A percentile compares a stretch with the other conserved stretches of the same genome.
phyloP scores from a whole-genome alignment of 2,329 filamentous ascomycete species.

The Colletotrichum limetticola region DNA sequence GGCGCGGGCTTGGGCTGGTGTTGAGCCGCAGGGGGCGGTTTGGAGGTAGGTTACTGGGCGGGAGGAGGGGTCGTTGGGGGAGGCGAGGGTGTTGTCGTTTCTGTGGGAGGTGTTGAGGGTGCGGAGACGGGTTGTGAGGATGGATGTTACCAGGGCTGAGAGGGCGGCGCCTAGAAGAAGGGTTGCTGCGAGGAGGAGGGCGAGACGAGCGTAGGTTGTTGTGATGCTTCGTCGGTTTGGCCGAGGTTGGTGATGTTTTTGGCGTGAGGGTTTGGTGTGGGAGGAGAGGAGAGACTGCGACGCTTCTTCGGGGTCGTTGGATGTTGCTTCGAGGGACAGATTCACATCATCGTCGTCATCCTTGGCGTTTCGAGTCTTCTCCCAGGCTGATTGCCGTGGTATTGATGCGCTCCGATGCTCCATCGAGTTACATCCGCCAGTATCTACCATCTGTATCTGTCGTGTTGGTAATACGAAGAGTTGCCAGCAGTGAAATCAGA shows the following conservation, averaged over 20 bases:
- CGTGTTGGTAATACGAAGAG: too few species aligned
- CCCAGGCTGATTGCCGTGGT: not conserved
- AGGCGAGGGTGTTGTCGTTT: conserved; percentile 31
- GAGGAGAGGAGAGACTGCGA: not conserved
- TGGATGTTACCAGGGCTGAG: not conserved
- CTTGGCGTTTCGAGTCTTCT: not conserved
- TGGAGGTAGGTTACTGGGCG: conserved; percentile 9
- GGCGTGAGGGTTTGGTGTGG: not conserved
- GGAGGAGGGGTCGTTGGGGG: not conserved
- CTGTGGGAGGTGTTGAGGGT: not conserved
- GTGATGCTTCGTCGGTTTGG: not conserved
- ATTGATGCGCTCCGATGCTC: not conserved
- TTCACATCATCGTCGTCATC: not conserved
- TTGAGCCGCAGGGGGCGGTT: conserved; percentile 16
- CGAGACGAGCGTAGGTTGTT: not conserved
- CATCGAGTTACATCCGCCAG: not conserved
- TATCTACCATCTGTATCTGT: too few species aligned
- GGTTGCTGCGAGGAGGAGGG: not conserved
- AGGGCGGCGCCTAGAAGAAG: not conserved
- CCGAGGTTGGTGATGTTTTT: not conserved
- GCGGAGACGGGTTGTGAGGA: not conserved
- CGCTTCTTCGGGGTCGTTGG: not conserved
- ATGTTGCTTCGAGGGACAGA: not conserved
- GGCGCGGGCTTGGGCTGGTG: conserved; percentile 20
- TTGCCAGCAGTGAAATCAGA: rapidly evolving